Evolutionary conservation across 257 asterid species (phyloP), one percentile per base, ranked within the genome.

Genomic region (Euphrasia confusa): DNA sequence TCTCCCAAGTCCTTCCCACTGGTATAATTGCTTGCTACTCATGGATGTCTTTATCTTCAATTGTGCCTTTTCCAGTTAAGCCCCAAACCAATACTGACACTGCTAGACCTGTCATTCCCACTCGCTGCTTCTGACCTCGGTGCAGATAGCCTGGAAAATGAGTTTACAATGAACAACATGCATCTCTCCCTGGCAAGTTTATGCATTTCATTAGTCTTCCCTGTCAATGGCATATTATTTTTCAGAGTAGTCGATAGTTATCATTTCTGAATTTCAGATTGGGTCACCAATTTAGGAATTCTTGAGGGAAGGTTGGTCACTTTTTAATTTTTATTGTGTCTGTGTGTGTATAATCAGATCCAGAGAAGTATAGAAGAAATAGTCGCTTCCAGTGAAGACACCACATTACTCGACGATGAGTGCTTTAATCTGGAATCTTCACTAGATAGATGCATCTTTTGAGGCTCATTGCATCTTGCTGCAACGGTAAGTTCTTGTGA

Each of bases 111-210:
- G 75, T 85, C 95, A 61, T 80, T 93, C 72, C 96, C 97, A 54
- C 91, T 89, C 61, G 95, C 97, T 69, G 72, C 95, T 55, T 93
- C 99, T 66, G 97, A 93, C 72, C 92, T 93, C 18, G 97, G 97
- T 59, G 96, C 97, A 28, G 99, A 89, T 64, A 79, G 54, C 77
- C 92, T 89, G 3, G 99, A 93, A 81, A 93, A 93, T 70, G 99
- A 93, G 73, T 84, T 89, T 69, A 82, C 89, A 70, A 72, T 85
- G 78, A 73, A 50, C 71, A 89, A 82, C 78, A 83, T 85, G 90
- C 89, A 82, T 75, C 89, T 89, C 63, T 74, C 63, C 61, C 68
- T 72, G 94, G 99, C 79, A 78, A 62, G 75, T 71, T 39, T 60
- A 39, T 18, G 5, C n/a, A 49, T 49, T 58, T 58, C 49, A 33